Evolutionary conservation across 2,329 filamentous ascomycete species (phyloP), one percentile per base, ranked within the genome.

Genomic region (Cytospora mali): DNA sequence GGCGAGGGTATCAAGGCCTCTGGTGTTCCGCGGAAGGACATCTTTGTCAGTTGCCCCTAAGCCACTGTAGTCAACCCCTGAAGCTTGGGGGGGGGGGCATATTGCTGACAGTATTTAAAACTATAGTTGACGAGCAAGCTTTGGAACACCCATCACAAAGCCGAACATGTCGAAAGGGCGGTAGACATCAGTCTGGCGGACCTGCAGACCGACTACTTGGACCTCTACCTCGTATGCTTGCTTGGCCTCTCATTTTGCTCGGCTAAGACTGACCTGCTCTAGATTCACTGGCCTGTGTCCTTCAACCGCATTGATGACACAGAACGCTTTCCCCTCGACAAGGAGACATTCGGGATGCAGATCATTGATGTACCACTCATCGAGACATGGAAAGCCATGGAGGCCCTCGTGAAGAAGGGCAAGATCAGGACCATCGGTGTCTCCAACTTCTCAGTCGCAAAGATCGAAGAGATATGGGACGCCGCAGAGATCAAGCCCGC

Each of bases 361-460:
- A 77, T 76, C 68, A 77, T 74, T 29, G 70, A 76, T 48, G 65
- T 69, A 6, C 70, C 70, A 62, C 75, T 79, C 62, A 75, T 81
- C 71, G 80, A 88, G 72, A 87, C 84, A 23, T 84, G 82, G 82
- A 74, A 76, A 46, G 81, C 82, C 49, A 82, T 87, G 81, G 84
- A 87, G 72, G 78, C 78, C 55, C 71, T 85, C 16, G 75, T 83
- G 3, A 73, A 72, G 42, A 78, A 79, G 48, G 80, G 81, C 66
- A 85, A 85, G 71, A 76, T 80, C 27, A 78, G 77, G 65, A 77
- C 79, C 57, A 85, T 86, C 58, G 83, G 83, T 18, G 78, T 86
- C 31, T 81, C 78, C 64, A 86, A 86, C 74, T 85, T 80, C 71
- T 80, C 78, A 31, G 73, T 76, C 52, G 69, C 75, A 46, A 80